phyloP scores from a whole-genome alignment of 2,329 filamentous ascomycete species.

The Paecilomyces variotii region DNA sequence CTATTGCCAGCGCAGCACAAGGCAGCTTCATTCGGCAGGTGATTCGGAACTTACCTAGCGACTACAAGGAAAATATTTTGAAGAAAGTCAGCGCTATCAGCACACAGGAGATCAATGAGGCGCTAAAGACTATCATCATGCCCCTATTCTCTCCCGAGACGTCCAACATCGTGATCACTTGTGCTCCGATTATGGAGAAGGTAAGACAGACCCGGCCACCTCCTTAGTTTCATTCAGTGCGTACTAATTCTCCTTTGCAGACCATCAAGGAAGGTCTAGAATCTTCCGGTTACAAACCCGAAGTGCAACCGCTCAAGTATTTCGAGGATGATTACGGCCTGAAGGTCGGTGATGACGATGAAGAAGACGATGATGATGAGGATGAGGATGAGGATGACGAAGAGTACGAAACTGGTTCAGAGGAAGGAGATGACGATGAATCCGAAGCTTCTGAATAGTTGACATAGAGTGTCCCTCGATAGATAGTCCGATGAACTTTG shows the following conservation, averaged over 20 bases:
- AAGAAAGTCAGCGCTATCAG: conserved; percentile 68
- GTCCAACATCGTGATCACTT: conserved; percentile 82
- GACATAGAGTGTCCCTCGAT: not conserved
- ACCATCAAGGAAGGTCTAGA: conserved; percentile 67
- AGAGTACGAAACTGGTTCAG: conserved; percentile 38
- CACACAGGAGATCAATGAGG: conserved; percentile 66
- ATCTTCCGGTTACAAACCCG: conserved; percentile 67
- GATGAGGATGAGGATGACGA: conserved; percentile 42
- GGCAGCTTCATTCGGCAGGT: conserved; percentile 79
- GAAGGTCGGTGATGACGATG: conserved; percentile 53
- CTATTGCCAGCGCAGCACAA: conserved; percentile 71
- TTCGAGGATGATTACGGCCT: conserved; percentile 91
- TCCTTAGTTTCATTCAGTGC: conserved; percentile 5
- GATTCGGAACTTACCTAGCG: conserved; percentile 63
- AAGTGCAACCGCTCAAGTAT: conserved; percentile 63
- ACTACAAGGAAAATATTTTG: conserved; percentile 71
- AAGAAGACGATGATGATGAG: conserved; percentile 51
- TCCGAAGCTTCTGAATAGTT: conserved; percentile 19
- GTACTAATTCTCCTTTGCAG: conserved; percentile 39
- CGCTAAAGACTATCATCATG: conserved; percentile 66
- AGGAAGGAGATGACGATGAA: conserved; percentile 43
- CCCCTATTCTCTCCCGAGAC: conserved; percentile 72
- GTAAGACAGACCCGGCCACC: conserved; percentile 43
- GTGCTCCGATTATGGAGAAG: conserved; percentile 75
- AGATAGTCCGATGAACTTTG: not conserved